Evolutionary conservation across 163 green algal species (phyloP).

Genomic region (Botryococcus braunii): DNA sequence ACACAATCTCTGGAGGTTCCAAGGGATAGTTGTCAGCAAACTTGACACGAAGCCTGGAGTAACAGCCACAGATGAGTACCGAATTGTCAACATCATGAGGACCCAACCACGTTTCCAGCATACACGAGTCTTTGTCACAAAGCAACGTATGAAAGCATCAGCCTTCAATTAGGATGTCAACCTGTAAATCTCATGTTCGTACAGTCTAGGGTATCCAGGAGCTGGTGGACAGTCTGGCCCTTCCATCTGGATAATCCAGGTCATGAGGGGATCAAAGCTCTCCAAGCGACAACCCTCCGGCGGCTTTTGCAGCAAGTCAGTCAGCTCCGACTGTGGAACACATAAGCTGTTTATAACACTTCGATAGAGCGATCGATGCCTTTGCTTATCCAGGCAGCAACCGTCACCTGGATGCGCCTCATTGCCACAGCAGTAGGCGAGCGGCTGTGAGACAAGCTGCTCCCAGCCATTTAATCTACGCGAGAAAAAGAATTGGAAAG

Average conservation of each 20-base stretch:
- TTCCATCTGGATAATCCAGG: constrained; percentile 37
- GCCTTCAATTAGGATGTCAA: constrained; percentile 1
- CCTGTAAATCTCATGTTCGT: constrained; percentile 46
- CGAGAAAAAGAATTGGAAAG: too few relatives aligned
- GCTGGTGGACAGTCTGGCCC: constrained; percentile 35
- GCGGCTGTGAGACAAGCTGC: constrained; percentile 1
- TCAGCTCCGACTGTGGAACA: constrained; percentile 52
- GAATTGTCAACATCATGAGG: neutral
- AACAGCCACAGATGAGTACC: neutral
- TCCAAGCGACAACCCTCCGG: constrained; percentile 62
- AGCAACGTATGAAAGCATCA: neutral
- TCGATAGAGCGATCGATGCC: neutral
- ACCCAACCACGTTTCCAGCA: neutral
- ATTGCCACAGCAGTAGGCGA: constrained; percentile 28
- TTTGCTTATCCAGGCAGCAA: neutral
- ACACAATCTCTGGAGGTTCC: constrained; percentile 69
- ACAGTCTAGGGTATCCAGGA: constrained; percentile 38
- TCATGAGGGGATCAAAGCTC: constrained; percentile 50
- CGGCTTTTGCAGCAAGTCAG: constrained; percentile 51
- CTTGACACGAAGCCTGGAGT: constrained; percentile 42
- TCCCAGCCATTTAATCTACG: too few relatives aligned
- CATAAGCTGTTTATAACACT: neutral
- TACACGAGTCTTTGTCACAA: neutral
- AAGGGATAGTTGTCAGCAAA: constrained; percentile 69
- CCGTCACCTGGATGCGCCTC: constrained; percentile 32